Evolutionary conservation across 2,329 filamentous ascomycete genomes (phyloP).

Genomic region (Pyricularia grisea): DNA sequence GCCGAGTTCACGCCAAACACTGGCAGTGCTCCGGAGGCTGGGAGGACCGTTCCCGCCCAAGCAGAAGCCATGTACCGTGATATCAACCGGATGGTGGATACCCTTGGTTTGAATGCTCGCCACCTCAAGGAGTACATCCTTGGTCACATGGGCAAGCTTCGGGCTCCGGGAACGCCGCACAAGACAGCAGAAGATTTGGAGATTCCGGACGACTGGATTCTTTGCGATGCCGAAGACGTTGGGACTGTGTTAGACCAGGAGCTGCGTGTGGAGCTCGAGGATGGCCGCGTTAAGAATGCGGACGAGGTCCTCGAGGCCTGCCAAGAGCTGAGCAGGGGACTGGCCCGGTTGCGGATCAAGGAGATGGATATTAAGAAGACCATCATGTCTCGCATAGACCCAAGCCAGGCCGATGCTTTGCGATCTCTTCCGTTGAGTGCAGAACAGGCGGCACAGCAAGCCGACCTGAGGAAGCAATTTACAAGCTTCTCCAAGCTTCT

Average conservation of each 20-base stretch:
- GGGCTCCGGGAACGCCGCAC: conserved; percentile 36
- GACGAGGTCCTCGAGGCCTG: conserved; percentile 60
- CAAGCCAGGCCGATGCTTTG: conserved; percentile 53
- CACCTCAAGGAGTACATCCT: conserved; percentile 58
- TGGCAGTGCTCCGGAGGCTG: conserved; percentile 40
- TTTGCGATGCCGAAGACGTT: conserved; percentile 68
- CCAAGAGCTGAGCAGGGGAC: conserved; percentile 58
- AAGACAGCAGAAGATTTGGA: conserved; percentile 58
- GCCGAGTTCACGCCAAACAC: conserved; percentile 50
- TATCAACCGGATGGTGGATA: conserved; percentile 91
- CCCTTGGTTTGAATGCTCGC: conserved; percentile 71
- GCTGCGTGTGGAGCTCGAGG: conserved; percentile 54
- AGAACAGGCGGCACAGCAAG: conserved; percentile 76
- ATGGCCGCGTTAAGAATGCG: conserved; percentile 59
- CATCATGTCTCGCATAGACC: conserved; percentile 61
- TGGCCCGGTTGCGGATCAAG: conserved; percentile 62
- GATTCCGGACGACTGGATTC: conserved; percentile 56
- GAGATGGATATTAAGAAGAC: conserved; percentile 70
- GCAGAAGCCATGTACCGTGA: conserved; percentile 65
- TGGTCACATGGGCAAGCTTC: conserved; percentile 50
- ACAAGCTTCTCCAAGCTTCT: conserved; percentile 65
- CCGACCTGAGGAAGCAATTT: conserved; percentile 70
- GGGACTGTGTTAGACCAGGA: conserved; percentile 52
- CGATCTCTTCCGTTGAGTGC: conserved; percentile 68
- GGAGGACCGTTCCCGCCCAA: conserved; percentile 50